Evolutionary conservation across 1,284 basidiomycete genomes (phyloP).

Genomic region (Pterula multifida): DNA sequence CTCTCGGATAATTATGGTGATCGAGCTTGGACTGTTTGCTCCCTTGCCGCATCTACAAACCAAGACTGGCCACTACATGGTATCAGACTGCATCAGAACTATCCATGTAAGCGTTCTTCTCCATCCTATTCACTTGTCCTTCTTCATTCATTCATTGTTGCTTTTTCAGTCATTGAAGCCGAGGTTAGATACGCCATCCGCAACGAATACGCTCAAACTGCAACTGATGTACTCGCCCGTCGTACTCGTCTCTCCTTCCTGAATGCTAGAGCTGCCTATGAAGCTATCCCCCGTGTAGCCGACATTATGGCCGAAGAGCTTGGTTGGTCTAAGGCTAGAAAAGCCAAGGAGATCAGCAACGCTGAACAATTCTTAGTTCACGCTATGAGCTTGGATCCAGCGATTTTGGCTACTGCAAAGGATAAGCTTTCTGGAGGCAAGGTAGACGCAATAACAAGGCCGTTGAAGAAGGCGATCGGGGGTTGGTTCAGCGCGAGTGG

Average conservation of each 20-base stretch:
- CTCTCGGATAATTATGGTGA: conserved; percentile 93
- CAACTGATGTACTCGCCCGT: conserved; percentile 87
- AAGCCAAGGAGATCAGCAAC: conserved; percentile 46
- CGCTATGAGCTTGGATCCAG: conserved; percentile 59
- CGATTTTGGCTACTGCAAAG: neutral
- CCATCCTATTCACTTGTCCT: neutral
- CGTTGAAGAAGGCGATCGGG: neutral
- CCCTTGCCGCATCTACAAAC: conserved; percentile 71
- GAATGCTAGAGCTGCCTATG: conserved; percentile 80
- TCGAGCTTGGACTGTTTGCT: conserved; percentile 90
- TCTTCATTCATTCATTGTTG: neutral
- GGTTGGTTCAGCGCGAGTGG: conserved; percentile 14
- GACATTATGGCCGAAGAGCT: conserved; percentile 88
- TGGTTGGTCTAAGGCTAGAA: conserved; percentile 56
- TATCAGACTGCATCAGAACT: conserved; percentile 59
- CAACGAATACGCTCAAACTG: conserved; percentile 86
- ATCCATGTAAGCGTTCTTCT: conserved; percentile 54
- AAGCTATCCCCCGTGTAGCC: conserved; percentile 77
- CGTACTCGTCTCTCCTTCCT: conserved; percentile 89
- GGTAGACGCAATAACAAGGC: neutral
- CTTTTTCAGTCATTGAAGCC: conserved; percentile 67
- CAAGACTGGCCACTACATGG: conserved; percentile 82
- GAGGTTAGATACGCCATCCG: conserved; percentile 87
- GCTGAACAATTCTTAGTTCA: conserved; percentile 51
- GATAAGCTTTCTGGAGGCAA: neutral